These are phyloP conservation scores for Fonsecaea pugnacius DNA, from an alignment of 2,329 filamentous ascomycete species.

Conservation along the genomic window DNA sequence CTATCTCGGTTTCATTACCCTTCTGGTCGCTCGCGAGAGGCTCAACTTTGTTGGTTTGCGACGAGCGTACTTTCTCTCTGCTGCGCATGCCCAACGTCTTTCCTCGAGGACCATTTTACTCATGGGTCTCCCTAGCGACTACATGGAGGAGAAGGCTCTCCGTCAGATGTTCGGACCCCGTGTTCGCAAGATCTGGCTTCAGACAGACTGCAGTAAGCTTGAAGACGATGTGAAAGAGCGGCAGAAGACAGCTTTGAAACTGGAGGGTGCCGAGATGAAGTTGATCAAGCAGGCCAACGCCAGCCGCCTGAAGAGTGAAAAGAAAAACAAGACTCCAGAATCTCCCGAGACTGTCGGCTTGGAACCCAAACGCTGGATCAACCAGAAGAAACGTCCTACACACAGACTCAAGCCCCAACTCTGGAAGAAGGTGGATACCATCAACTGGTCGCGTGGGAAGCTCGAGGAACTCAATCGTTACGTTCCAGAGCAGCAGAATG, in stretches of 20 bases:
- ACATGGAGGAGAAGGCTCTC: slow-evolving; percentile 74
- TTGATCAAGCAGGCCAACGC: slow-evolving; percentile 79
- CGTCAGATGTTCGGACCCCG: slow-evolving; percentile 75
- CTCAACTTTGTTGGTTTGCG: slow-evolving; percentile 90
- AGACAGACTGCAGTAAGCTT: slow-evolving; percentile 74
- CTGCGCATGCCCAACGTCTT: slow-evolving; percentile 78
- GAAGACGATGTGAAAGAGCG: slow-evolving; percentile 78
- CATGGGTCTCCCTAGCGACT: slow-evolving; percentile 77
- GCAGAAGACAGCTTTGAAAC: slow-evolving; percentile 73
- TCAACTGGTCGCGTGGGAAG: slow-evolving; percentile 74
- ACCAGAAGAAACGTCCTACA: slow-evolving; percentile 70
- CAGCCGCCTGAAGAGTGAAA: slow-evolving; percentile 64
- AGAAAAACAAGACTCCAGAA: slow-evolving; percentile 52
- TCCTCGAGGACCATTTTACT: slow-evolving; percentile 89
- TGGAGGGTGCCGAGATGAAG: slow-evolving; percentile 86
- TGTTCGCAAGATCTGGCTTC: slow-evolving; percentile 84
- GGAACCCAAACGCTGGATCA: slow-evolving; percentile 59
- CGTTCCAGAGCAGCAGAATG: slow-evolving; percentile 68
- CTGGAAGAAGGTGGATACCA: slow-evolving; percentile 53
- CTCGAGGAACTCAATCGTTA: slow-evolving; percentile 72
- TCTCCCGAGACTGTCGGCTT: slow-evolving; percentile 57
- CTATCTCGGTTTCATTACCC: slow-evolving; percentile 84
- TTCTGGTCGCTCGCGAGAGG: slow-evolving; percentile 81
- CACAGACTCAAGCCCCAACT: slow-evolving; percentile 71
- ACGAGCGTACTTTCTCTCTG: slow-evolving; percentile 86